Percentiles rank a stretch among this genome's conserved stretches.
These are phyloP conservation scores for Plasmodium ovale DNA, from an alignment of 169 alveolate genomes.

Conservation along the genomic window DNA sequence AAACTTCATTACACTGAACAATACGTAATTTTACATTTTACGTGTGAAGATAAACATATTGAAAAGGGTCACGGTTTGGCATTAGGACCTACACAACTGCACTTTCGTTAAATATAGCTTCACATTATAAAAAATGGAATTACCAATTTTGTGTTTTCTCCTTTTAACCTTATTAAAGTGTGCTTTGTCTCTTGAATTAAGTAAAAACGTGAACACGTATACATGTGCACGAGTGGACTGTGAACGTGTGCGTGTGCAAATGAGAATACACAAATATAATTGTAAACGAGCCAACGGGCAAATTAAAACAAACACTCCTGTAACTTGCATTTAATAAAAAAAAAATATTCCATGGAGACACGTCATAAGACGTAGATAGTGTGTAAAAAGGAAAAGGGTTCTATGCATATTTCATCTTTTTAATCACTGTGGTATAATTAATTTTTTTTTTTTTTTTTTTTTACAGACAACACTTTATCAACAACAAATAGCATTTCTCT, in stretches of 20 bases:
- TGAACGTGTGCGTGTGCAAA: background rate
- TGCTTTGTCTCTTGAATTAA: constrained; percentile 22
- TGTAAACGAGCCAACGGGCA: too few relatives aligned
- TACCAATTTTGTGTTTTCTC: constrained; percentile 1
- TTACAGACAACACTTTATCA: constrained; percentile 2
- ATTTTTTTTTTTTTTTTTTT: background rate
- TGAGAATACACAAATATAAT: too few relatives aligned
- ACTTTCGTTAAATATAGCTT: background rate
- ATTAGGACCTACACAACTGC: background rate
- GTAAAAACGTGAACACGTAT: constrained; percentile 12
- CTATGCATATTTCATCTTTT: too few relatives aligned
- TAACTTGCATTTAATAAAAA: too few relatives aligned
- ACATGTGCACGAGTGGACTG: background rate
- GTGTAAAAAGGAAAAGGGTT: too few relatives aligned
- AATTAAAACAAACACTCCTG: too few relatives aligned
- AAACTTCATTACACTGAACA: background rate
- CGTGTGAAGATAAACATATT: background rate
- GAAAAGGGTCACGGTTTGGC: background rate
- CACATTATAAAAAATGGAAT: constrained; percentile 27
- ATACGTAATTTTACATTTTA: background rate
- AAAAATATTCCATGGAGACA: too few relatives aligned
- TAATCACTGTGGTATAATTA: background rate
- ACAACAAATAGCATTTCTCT: constrained; percentile 13
- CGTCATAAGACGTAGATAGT: too few relatives aligned
- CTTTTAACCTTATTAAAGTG: constrained; percentile 23